phyloP scores from a whole-genome alignment of 768 basidiomycete genomes.

The Leccinum variicolor region DNA sequence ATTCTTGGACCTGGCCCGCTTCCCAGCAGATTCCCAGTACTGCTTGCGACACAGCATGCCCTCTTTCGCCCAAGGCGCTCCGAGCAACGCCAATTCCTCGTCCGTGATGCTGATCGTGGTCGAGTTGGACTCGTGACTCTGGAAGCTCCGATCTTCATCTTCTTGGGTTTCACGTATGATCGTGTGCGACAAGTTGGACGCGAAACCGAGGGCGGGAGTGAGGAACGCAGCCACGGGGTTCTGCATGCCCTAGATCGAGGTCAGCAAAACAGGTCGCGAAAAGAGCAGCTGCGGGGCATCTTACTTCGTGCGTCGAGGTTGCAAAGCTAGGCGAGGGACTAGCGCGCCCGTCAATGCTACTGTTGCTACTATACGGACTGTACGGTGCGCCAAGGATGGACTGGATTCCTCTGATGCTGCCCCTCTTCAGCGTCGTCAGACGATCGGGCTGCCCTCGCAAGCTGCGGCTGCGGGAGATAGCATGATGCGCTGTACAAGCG shows the following conservation, averaged over 20 bases:
- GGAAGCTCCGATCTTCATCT: slow-evolving; percentile 69
- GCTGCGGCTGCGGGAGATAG: slow-evolving; percentile 65
- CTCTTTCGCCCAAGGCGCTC: slow-evolving; percentile 99
- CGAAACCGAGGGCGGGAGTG: slow-evolving; percentile 90
- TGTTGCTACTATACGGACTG: slow-evolving; percentile 83
- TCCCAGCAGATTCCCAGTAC: slow-evolving; percentile 85
- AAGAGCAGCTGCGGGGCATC: slow-evolving; percentile 6
- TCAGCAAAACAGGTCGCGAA: background rate
- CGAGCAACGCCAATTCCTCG: slow-evolving; percentile 92
- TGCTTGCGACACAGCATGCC: slow-evolving; percentile 94
- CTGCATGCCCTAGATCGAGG: slow-evolving; percentile 46
- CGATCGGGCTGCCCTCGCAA: slow-evolving; percentile 69
- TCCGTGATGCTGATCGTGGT: slow-evolving; percentile 87
- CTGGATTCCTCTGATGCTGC: slow-evolving; percentile 86
- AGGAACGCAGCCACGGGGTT: slow-evolving; percentile 68
- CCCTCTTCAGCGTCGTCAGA: slow-evolving; percentile 76
- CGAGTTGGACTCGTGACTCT: slow-evolving; percentile 61
- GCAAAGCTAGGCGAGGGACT: slow-evolving; percentile 93
- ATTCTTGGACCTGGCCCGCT: slow-evolving; percentile 80
- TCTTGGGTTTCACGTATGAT: slow-evolving; percentile 96
- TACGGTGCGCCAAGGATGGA: slow-evolving; percentile 68
- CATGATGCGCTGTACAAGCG: slow-evolving; percentile 38
- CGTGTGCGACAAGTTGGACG: slow-evolving; percentile 91
- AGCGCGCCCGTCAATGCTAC: slow-evolving; percentile 81
- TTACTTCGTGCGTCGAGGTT: slow-evolving; percentile 81